phyloP scores from a whole-genome alignment of 306 rosid genomes.

The Rosa rugosa region DNA sequence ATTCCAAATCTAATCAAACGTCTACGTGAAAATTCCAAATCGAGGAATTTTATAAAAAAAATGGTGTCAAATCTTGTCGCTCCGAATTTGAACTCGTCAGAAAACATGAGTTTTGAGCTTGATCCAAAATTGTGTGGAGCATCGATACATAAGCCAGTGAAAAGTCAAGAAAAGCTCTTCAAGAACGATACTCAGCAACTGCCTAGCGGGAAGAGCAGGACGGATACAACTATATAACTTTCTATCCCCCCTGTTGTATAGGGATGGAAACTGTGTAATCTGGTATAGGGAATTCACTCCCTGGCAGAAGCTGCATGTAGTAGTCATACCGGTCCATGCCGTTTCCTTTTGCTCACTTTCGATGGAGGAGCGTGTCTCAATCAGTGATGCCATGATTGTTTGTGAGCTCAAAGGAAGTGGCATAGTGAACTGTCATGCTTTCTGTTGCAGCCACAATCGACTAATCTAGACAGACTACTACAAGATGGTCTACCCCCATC shows the following conservation, averaged over 20 bases:
- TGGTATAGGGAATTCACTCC: too few relatives aligned
- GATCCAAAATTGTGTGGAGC: background rate
- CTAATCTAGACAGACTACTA: background rate
- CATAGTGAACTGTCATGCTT: background rate
- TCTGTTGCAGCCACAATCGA: background rate
- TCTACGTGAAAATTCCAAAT: background rate
- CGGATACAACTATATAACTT: too few relatives aligned
- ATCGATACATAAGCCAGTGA: background rate
- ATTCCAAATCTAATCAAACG: too few relatives aligned
- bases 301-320: too few relatives aligned
- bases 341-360: too few relatives aligned
- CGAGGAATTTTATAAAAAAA: too few relatives aligned
- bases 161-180: background rate
- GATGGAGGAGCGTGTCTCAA: background rate
- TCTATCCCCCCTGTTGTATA: too few relatives aligned
- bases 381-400: background rate
- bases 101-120: background rate
- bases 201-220: too few relatives aligned
- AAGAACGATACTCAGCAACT: background rate
- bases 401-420: background rate
- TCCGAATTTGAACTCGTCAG: too few relatives aligned
- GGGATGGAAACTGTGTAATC: too few relatives aligned
- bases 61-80: too few relatives aligned
- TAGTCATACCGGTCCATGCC: too few relatives aligned
- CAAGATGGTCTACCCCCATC: background rate